Evolutionary conservation across 2,329 filamentous ascomycete genomes (phyloP).

Genomic region (Arthrinium phaeospermum): DNA sequence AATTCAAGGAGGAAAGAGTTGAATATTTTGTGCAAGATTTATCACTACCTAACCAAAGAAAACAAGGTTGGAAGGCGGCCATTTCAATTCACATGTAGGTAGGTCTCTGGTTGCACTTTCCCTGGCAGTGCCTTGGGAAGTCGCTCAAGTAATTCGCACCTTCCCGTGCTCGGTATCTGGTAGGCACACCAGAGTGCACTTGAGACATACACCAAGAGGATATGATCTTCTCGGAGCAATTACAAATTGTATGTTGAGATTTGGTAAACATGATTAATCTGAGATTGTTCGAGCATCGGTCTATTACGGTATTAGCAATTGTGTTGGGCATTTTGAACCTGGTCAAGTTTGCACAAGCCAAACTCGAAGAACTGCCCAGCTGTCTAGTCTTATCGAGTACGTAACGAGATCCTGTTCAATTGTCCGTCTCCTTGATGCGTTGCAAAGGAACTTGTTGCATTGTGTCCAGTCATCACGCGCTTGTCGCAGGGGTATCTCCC

Average conservation of each 20-base stretch:
- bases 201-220: too few relatives aligned
- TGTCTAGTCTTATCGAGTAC: neutral
- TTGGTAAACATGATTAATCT: neutral
- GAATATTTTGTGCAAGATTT: neutral
- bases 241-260: neutral
- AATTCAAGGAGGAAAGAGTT: neutral
- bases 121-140: neutral
- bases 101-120: neutral
- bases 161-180: neutral
- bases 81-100: neutral
- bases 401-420: neutral
- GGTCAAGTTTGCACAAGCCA: neutral
- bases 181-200: neutral
- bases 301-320: neutral
- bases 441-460: neutral
- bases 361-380: neutral
- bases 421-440: neutral
- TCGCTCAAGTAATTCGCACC: neutral
- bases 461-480: neutral
- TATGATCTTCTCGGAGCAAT: neutral
- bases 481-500: slow-evolving; percentile 10
- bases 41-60: neutral
- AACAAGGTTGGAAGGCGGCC: neutral
- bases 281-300: neutral
- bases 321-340: neutral